phyloP scores from a whole-genome alignment of 495 filamentous ascomycete species.

The Neurospora sp. region DNA sequence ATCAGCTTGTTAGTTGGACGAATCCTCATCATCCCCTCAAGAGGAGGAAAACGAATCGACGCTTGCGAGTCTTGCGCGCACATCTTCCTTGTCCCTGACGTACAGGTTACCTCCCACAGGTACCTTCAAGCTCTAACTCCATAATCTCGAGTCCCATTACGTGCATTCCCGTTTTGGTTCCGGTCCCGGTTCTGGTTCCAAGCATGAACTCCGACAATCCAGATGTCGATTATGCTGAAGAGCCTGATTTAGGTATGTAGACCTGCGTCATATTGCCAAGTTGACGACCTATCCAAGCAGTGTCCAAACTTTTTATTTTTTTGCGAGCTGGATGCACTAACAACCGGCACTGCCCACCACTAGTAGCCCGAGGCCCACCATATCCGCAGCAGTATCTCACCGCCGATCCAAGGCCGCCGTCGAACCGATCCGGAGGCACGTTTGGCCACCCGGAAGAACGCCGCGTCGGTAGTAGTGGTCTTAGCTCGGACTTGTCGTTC shows the following conservation, averaged over 20 bases:
- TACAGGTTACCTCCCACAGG: not conserved
- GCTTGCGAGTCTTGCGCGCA: not conserved
- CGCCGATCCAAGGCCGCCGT: constrained; percentile 7
- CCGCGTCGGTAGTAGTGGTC: not conserved
- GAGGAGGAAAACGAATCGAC: not conserved
- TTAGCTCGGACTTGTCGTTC: not conserved
- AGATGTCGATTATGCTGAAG: not conserved
- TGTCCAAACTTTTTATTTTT: not conserved
- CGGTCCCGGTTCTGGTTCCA: not conserved
- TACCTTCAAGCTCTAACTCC: not conserved
- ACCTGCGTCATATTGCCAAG: not conserved
- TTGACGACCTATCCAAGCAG: not conserved
- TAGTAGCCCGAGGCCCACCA: not conserved
- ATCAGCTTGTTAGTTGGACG: not conserved
- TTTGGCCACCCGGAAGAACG: not conserved
- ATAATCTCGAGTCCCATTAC: not conserved
- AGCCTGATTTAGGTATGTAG: not conserved
- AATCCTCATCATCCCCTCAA: not conserved
- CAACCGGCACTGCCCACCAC: not conserved
- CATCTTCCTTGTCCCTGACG: not conserved
- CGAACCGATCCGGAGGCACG: constrained; percentile 2
- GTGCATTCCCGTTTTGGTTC: not conserved
- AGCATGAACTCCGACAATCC: not conserved
- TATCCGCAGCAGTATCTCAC: constrained; percentile 4
- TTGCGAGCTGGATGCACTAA: not conserved